phyloP scores from a whole-genome alignment of 2,329 filamentous ascomycete species.

The Clarireedia monteithiana region DNA sequence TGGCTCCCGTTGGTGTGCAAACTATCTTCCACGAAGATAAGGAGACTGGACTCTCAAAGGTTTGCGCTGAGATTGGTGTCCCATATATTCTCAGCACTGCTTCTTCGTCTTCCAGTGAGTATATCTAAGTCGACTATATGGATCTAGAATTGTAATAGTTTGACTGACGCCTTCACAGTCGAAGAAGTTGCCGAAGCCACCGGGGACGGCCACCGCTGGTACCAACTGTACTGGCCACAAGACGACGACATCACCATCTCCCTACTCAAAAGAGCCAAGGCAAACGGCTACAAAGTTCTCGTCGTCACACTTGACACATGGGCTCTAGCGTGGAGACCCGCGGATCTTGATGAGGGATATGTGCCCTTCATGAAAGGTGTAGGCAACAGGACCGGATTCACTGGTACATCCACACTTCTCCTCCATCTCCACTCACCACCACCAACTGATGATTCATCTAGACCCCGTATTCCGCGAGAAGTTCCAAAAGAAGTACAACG shows the following conservation, averaged over 20 bases:
- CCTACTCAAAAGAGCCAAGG: constrained; percentile 53
- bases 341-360: constrained; percentile 57
- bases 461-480: constrained; percentile 58
- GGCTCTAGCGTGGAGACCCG: constrained; percentile 59
- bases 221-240: constrained; percentile 67
- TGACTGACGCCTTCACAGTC: constrained; percentile 35
- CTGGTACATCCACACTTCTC: constrained; percentile 12
- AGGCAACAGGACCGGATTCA: constrained; percentile 55
- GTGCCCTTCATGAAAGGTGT: constrained; percentile 50
- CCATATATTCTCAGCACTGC: constrained; percentile 64
- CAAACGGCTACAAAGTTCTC: constrained; percentile 54
- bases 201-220: constrained; percentile 53
- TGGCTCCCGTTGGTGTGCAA: constrained; percentile 65
- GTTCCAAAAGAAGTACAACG: constrained; percentile 44
- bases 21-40: constrained; percentile 57
- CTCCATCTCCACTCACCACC: not conserved
- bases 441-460: not conserved
- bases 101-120: constrained; percentile 28
- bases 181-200: constrained; percentile 57
- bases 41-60: constrained; percentile 56
- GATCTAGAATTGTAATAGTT: not conserved
- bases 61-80: constrained; percentile 50
- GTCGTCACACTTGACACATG: constrained; percentile 70
- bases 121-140: not conserved
- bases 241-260: constrained; percentile 58